Evolutionary conservation across 2,329 filamentous ascomycete genomes (phyloP).

Genomic region (Chrysosporium keratinophilum): DNA sequence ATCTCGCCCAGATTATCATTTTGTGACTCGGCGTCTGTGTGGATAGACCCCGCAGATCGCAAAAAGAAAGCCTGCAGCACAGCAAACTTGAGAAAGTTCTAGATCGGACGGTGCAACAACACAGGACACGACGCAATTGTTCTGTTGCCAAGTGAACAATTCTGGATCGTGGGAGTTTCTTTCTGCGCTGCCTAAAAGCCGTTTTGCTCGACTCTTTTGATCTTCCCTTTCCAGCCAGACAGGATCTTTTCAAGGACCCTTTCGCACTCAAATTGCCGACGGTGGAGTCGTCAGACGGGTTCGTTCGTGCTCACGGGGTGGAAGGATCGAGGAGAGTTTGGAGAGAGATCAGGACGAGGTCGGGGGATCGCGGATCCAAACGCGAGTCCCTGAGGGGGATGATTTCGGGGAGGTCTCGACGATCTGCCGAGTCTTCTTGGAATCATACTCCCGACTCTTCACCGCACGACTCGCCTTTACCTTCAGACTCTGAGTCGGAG

Average conservation of each 20-base stretch:
- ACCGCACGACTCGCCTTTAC: slow-evolving; percentile 36
- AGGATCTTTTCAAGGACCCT: background rate
- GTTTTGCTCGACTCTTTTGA: background rate
- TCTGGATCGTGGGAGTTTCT: slow-evolving; percentile 1
- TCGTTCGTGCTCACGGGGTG: slow-evolving; percentile 7
- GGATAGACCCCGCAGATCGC: slow-evolving; percentile 1
- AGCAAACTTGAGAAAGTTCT: slow-evolving; percentile 8
- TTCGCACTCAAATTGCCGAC: slow-evolving; percentile 1
- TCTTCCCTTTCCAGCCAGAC: background rate
- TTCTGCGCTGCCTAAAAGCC: background rate
- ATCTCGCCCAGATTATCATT: background rate
- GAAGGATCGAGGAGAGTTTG: slow-evolving; percentile 14
- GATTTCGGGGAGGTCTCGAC: slow-evolving; percentile 25
- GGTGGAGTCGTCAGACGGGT: slow-evolving; percentile 8
- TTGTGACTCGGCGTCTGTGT: slow-evolving; percentile 1
- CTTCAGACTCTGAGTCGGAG: slow-evolving; percentile 36
- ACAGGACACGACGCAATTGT: background rate
- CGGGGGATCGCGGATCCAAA: slow-evolving; percentile 9
- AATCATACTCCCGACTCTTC: slow-evolving; percentile 35
- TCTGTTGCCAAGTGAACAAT: background rate
- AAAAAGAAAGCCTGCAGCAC: slow-evolving; percentile 7
- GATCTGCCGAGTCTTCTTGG: slow-evolving; percentile 7
- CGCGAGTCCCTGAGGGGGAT: slow-evolving; percentile 12
- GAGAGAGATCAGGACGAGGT: slow-evolving; percentile 13
- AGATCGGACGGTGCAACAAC: slow-evolving; percentile 8